Percentiles rank a stretch among this genome's conserved stretches.
Conservation (phyloP, 495 filamentous ascomycete genomes). For the Aspergillus mulundensis region DNA sequence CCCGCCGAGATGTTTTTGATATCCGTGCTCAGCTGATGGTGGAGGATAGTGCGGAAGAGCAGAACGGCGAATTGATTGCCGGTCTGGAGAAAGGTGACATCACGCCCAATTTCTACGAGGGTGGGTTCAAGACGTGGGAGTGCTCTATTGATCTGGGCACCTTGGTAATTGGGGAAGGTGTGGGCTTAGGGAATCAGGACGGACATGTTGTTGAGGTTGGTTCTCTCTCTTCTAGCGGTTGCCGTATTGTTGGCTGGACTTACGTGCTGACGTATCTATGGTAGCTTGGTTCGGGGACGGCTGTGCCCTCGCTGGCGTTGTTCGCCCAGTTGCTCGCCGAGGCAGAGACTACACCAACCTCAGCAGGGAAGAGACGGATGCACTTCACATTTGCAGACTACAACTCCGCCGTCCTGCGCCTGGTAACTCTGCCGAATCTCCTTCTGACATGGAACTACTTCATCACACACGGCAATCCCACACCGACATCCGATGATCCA, state of each 20-base stretch:
- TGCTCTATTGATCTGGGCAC: slow-evolving; percentile 84
- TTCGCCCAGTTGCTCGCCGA: slow-evolving; percentile 64
- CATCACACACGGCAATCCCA: slow-evolving; percentile 16
- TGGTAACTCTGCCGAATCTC: slow-evolving; percentile 87
- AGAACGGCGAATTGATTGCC: slow-evolving; percentile 42
- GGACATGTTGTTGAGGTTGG: slow-evolving; percentile 71
- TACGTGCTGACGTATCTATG: not conserved
- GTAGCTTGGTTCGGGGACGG: slow-evolving; percentile 88
- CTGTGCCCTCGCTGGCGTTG: slow-evolving; percentile 72
- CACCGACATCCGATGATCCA: slow-evolving; percentile 1
- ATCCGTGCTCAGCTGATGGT: slow-evolving; percentile 92
- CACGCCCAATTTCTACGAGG: slow-evolving; percentile 88
- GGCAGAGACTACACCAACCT: slow-evolving; percentile 14
- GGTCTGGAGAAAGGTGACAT: slow-evolving; percentile 79
- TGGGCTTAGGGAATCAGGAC: slow-evolving; percentile 29
- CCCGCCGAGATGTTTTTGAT: slow-evolving; percentile 88
- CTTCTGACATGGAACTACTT: slow-evolving; percentile 68
- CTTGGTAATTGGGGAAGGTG: slow-evolving; percentile 34
- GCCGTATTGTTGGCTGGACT: not conserved
- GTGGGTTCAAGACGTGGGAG: slow-evolving; percentile 99
- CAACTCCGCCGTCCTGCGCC: slow-evolving; percentile 76
- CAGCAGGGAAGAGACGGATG: slow-evolving; percentile 27
- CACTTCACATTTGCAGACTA: slow-evolving; percentile 83
- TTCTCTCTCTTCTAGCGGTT: not conserved
- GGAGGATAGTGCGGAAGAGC: slow-evolving; percentile 58